Evolutionary conservation across 1,284 basidiomycete species (phyloP), one percentile per base, ranked within the genome.

Genomic region (Vanrija humicola): DNA sequence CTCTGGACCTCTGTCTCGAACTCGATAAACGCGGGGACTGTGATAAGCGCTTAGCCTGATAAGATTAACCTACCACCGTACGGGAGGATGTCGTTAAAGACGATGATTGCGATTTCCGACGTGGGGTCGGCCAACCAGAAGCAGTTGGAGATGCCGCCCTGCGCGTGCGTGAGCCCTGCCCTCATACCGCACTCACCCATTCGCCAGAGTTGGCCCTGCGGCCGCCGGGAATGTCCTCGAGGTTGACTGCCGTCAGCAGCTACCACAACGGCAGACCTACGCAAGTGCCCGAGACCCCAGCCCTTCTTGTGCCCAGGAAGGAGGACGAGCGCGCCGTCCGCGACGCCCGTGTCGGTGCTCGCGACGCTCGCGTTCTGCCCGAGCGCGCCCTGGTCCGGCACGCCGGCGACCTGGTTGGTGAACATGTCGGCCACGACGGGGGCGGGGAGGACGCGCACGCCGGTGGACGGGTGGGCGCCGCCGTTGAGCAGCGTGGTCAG

Each of bases 81-180:
- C 2, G 34, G 34, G 12, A 34, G 34, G 14, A 34, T 34, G 34
- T 34, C 34, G 34, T 34, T 34, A 12, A 34, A 34, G 34, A 34
- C 34, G 34, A 34, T 15, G 34, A 34, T 34, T 8, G 10, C 62
- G 15, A 64, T 29, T 26, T 59, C 55, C 5, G 60, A 51, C 8
- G 45, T 56, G 10, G 57, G 55, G 46, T 65, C 64, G 3, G 62
- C 62, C 18, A 59, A 45, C 64, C 64, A 65, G 48, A 58, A 63
- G 19, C 59, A 48, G 54, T 63, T 63, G 38, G 56, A 59, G 23
- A 65, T 48, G 10, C 64, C 64, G 29, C 58, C 62, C 58, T 60
- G n/a, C 5, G 21, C 3, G 21, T 23, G 21, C 21, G 12, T 6
- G 15, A 23, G 19, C 28, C 26, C 6, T 10, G 19, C 45, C 9